phyloP scores from a whole-genome alignment of 1,284 basidiomycete genomes.

The Pseudozyma pruni region DNA sequence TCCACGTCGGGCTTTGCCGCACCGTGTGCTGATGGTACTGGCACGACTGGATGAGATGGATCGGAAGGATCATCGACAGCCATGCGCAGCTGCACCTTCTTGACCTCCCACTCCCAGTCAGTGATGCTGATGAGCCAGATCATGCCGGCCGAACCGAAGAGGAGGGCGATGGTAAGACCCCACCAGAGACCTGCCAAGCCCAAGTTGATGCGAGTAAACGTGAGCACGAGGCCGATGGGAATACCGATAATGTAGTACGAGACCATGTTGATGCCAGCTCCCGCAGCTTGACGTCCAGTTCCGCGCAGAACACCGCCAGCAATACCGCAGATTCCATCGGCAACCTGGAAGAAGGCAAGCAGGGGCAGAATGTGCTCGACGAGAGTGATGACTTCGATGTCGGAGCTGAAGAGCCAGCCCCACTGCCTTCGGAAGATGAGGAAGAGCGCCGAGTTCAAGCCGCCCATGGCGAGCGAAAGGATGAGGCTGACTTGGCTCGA shows the following conservation, averaged over 20 bases:
- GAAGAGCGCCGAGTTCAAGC: slow-evolving; percentile 74
- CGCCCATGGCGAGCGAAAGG: slow-evolving; percentile 35
- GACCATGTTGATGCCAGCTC: slow-evolving; percentile 71
- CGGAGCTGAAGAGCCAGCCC: slow-evolving; percentile 86
- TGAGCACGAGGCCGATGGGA: slow-evolving; percentile 70
- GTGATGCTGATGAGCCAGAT: slow-evolving; percentile 69
- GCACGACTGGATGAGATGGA: slow-evolving; percentile 1
- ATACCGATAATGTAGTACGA: slow-evolving; percentile 71
- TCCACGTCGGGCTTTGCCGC: slow-evolving; percentile 34
- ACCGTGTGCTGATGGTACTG: slow-evolving; percentile 3
- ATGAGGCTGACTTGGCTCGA: slow-evolving; percentile 61
- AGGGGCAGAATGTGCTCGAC: slow-evolving; percentile 80
- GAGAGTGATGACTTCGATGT: slow-evolving; percentile 77
- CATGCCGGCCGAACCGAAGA: slow-evolving; percentile 67
- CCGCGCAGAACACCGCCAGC: slow-evolving; percentile 81
- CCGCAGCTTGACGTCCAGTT: slow-evolving; percentile 74
- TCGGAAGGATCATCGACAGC: slow-evolving; percentile 46
- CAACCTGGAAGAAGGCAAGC: slow-evolving; percentile 74
- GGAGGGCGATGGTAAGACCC: slow-evolving; percentile 70
- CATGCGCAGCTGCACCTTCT: slow-evolving; percentile 54
- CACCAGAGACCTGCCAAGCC: slow-evolving; percentile 70
- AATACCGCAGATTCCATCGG: slow-evolving; percentile 78
- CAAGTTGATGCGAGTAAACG: slow-evolving; percentile 67
- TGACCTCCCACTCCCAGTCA: slow-evolving; percentile 68
- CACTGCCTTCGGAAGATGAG: slow-evolving; percentile 78